phyloP scores from a whole-genome alignment of 331 rosid species.

The Cydonia oblonga region DNA sequence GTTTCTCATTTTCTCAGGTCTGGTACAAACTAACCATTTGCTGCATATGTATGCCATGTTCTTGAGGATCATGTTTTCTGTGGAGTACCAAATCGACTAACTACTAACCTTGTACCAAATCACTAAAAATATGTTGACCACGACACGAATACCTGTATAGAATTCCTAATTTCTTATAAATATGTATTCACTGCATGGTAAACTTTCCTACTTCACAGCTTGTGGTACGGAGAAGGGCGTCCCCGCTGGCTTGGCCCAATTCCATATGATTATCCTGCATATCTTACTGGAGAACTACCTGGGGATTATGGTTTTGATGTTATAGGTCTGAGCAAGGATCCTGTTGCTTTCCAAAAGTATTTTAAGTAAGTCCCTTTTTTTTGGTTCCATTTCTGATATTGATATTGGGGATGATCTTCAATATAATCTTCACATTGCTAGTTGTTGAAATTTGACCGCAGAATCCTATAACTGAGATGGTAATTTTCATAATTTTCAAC shows the following conservation, averaged over 20 bases:
- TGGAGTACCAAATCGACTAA: background rate
- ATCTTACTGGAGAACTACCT: slow-evolving; percentile 79
- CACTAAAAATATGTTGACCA: too few relatives aligned
- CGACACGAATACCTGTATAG: background rate
- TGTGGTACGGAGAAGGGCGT: slow-evolving; percentile 80
- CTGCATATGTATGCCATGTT: background rate
- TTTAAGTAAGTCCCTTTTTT: slow-evolving; percentile 49
- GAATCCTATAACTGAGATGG: background rate
- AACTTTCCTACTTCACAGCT: slow-evolving; percentile 31
- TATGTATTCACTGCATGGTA: background rate
- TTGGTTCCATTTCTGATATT: background rate
- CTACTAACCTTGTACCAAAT: too few relatives aligned
- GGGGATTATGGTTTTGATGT: slow-evolving; percentile 93
- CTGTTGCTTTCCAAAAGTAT: slow-evolving; percentile 47
- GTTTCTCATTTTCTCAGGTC: too few relatives aligned
- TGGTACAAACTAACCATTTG: too few relatives aligned
- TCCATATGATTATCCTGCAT: slow-evolving; percentile 62
- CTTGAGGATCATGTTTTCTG: background rate
- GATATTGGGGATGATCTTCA: background rate
- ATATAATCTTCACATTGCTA: background rate
- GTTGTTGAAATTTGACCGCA: background rate
- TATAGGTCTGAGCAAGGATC: slow-evolving; percentile 71
- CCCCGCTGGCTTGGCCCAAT: slow-evolving; percentile 97
- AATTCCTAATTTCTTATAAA: background rate
- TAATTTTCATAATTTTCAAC: background rate